phyloP scores from a whole-genome alignment of 1,284 basidiomycete genomes.

The Termitomyces sp. region DNA sequence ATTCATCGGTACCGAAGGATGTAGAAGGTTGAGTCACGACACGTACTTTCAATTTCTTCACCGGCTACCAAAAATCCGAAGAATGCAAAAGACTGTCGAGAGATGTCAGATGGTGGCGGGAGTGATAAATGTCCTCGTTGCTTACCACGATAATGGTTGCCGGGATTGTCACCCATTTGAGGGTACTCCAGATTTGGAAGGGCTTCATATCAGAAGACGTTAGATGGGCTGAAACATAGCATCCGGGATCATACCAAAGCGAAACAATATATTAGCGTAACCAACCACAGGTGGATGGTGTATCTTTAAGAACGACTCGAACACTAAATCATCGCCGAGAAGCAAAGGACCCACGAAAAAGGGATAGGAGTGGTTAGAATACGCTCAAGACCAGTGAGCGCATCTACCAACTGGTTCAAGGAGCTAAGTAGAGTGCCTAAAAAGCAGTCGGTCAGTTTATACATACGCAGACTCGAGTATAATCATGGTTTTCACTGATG shows the following conservation, averaged over 20 bases:
- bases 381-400: constrained; percentile 66
- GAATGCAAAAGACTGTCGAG: constrained; percentile 49
- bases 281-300: constrained; percentile 60
- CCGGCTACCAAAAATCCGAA: constrained; percentile 68
- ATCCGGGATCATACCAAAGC: constrained; percentile 37
- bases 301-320: constrained; percentile 36
- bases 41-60: constrained; percentile 67
- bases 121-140: not conserved
- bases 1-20: constrained; percentile 5
- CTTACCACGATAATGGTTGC: constrained; percentile 41
- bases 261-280: constrained; percentile 54
- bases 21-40: not conserved
- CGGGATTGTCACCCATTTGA: constrained; percentile 67
- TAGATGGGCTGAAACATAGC: constrained; percentile 6
- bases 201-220: constrained; percentile 35
- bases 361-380: constrained; percentile 79
- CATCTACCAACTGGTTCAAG: constrained; percentile 58
- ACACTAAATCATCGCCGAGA: not conserved
- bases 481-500: constrained; percentile 38
- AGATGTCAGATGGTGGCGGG: constrained; percentile 18
- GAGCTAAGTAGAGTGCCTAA: constrained; percentile 48
- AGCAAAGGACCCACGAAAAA: constrained; percentile 50
- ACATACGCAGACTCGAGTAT: not conserved
- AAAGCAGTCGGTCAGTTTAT: not conserved
- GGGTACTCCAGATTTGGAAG: constrained; percentile 58